Base-by-base conservation (phyloP, 495 filamentous ascomycete species). In the Apodospora peruviana region DNA sequence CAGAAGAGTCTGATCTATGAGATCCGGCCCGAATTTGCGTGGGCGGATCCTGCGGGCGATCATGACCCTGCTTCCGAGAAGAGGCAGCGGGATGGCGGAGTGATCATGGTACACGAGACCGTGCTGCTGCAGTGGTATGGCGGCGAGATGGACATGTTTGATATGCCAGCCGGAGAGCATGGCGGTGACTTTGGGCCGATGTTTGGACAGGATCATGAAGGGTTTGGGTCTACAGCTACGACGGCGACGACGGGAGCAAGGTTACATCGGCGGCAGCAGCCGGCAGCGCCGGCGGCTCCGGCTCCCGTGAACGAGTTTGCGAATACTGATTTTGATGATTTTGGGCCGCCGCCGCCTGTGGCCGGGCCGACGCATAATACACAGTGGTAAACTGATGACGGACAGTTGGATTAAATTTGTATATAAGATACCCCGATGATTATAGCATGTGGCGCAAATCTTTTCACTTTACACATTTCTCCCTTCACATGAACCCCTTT, bases 1-100 rank as follows among this genome's bases (percentile, higher is more conserved):
- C 43, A 45, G 16, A 46, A 50, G 25, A 39, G 19, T 8, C 39
- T 55, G 29, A 25, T 51, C 11, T 38, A 50, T 21, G 48, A 46
- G 40, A 27, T 43, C 21, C n/a, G 40, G 35, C 52, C 47, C 21
- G 52, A 55, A 29, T 55, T 55, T 24, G 48, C 50, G 21, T 51
- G 43, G 51, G 51, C 46, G 14, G 51, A 54, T 14, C 40, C 44
- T 1, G 43, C n/a, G 17, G 36, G 19, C 4, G 40, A 45, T 18
- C 27, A 35, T 5, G 40, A 7, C 7, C 45, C 48, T 29, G 45
- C 29, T 4, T 24, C 24, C 8, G 43, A 17, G 1, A n/a, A 11
- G 12, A 11, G 25, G 10, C 43, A 34, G 25, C 25, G 43, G 1
- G 21, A 45, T 21, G 43, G 43, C 25, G 48, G 48, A 5, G 45